Evolutionary conservation across 352 stramenopile species (phyloP), one percentile per base, ranked within the genome.

Genomic region (Pythium aquatile): DNA sequence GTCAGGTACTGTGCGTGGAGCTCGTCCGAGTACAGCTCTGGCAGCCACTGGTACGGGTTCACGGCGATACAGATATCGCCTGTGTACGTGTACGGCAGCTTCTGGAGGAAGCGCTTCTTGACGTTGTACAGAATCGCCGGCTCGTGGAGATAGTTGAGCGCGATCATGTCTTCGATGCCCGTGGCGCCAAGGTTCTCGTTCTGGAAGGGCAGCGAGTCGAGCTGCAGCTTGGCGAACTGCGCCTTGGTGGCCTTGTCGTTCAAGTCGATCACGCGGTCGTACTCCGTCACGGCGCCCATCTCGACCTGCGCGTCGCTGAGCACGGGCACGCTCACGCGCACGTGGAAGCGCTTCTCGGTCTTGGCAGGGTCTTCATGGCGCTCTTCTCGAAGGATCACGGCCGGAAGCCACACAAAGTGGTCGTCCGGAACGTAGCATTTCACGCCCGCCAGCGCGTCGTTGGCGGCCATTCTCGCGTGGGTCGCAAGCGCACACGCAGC

Each of bases 51-150:
- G 74, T 98, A 99, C 33, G 96, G 97, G 72, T 99, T 99, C 44
- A 98, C 88, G 7, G 97, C 96, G 62, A 99, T 97, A 37, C 98
- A 94, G 70, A 99, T 98, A 47, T 98, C 93, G 24, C 96, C 96
- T 20, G 97, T 98, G 69, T 97, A 97, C 26, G 96, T 99, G 77
- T 99, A 99, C 0, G 96, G 96, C 58, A 96, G 74, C 42, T 91
- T 72, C 40, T 84, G 68, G 30, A 96, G 73, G 56, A 96, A 97
- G 26, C 91, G 81, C 60, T 67, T 77, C 69, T 94, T 89, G 61
- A 98, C 74, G 72, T 97, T 98, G 77, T 96, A 97, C 42, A 98
- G 69, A 57, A 98, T 96, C 35, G 88, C 88, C 3, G 91, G 76
- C 65, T 97, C 90, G 65, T 98, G 91, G 13, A 98, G 70, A 63